These are phyloP conservation scores for Cyclostephanos invisitatus DNA, from an alignment of 108 stramenopile genomes.

Conservation along the genomic window DNA sequence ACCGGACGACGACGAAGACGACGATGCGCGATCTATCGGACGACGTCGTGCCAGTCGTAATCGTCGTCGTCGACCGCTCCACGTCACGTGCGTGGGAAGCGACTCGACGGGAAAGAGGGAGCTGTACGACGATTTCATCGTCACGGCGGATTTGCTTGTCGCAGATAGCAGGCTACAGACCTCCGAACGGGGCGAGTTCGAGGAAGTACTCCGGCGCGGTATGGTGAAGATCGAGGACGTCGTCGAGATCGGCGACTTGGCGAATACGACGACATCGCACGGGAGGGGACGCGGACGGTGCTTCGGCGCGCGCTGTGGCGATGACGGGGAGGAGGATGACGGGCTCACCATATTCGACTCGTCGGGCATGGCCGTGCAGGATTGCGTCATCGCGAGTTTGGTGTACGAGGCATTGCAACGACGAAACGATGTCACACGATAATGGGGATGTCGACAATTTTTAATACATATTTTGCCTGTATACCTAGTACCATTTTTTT, in stretches of 20 bases:
- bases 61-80: constrained; percentile 31
- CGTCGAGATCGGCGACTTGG: constrained; percentile 56
- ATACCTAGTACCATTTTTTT: too few species aligned
- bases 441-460: too few species aligned
- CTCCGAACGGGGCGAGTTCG: constrained; percentile 68
- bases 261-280: constrained; percentile 32
- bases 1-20: background rate
- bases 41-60: too few species aligned
- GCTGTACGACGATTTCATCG: constrained; percentile 51
- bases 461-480: too few species aligned
- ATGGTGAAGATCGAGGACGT: constrained; percentile 36
- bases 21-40: too few species aligned
- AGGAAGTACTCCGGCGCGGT: constrained; percentile 23
- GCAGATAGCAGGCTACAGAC: constrained; percentile 58
- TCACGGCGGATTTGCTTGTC: constrained; percentile 55
- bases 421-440: background rate
- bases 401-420: constrained; percentile 35
- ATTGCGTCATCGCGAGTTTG: constrained; percentile 68
- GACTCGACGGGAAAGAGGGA: constrained; percentile 76
- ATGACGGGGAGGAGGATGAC: constrained; percentile 27
- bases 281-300: background rate
- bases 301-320: background rate
- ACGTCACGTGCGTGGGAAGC: constrained; percentile 72
- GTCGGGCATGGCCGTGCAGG: constrained; percentile 74
- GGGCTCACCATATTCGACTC: constrained; percentile 73